Evolutionary conservation across 768 basidiomycete genomes (phyloP), one percentile per base, ranked within the genome.

Genomic region (Leccinum broughii): DNA sequence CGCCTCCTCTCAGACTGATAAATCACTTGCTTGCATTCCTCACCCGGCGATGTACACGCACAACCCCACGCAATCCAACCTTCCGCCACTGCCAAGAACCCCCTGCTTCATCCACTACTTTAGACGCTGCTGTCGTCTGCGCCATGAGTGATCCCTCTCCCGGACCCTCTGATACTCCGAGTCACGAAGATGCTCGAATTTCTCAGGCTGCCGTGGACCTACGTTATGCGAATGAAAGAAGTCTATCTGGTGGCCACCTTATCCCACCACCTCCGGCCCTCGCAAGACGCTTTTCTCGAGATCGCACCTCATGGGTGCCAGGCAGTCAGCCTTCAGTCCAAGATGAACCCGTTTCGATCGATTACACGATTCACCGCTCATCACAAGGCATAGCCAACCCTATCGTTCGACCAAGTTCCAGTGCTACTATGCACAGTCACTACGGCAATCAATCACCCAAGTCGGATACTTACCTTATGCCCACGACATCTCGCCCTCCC

Each of bases 131-230:
- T 20, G 7, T 37, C 20, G 35, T 67, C 48, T 69, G 50, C 5
- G 50, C 46, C 26, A 72, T 70, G 69, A 62, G 30, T 22, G 39
- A 55, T 46, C 70, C 65, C 20, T 54, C 44, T 0, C 11, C 17
- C 0, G 59, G 39, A 26, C 50, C 35, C 1, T 56, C 60, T 26
- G 52, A 59, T 24, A 26, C 11, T 9, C n/a, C n/a, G n/a, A 7
- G 13, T 35, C 48, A 52, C 1, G 64, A 56, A 24, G 39, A 26
- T 32, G 26, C n/a, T 39, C 59, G 34, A 8, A 41, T 28, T 30
- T 69, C 70, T 44, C 58, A 44, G 9, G n/a, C 4, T 44, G n/a
- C 58, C 0, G 44, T 51, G 6, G 70, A 50, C 26, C 22, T 26
- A 50, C 49, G 24, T 28, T 50, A 2, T 26, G 14, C 15, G 8